Base-by-base conservation (phyloP, 805 yeast genomes). In the Sugiyamaella floridensis region DNA sequence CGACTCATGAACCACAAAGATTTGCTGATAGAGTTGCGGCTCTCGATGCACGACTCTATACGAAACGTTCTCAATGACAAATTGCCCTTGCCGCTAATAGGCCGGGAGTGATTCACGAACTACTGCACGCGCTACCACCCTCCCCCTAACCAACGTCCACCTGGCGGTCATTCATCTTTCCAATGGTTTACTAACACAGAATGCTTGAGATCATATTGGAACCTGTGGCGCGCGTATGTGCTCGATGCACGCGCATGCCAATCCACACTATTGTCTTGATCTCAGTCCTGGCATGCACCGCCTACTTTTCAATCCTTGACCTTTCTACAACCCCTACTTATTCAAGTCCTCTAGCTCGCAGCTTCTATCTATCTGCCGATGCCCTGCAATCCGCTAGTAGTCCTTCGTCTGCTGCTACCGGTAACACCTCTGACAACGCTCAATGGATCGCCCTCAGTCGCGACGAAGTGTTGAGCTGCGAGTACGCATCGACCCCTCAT, bases 191-290 rank as follows among this genome's bases (percentile, higher is more conserved):
- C 37, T 32, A 32, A 32, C 37, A 11, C 12, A 32, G 37, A 32
- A 45, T 45, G 48, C 41, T 45, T 15, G 48, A 32, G 22, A 20
- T 37, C 29, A 32, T 45, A 45, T 45, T 45, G 48, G 29, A 34
- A n/a, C 20, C 22, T 6, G 44, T 50, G 15, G 49, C 46, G 9
- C 45, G 53, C 49, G 37, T 45, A 15, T 37, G 53, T 22, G 71
- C 67, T 53, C 66, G 76, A 19, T 80, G 92, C 50, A 93, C 96
- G 12, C 78, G 79, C 55, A 78, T 83, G 64, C 99, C 99, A 15
- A 87, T 92, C 59, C 98, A 90, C 69, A 78, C 89, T 51, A 82
- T 90, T 50, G 80, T 89, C 46, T 63, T 80, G 52, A 78, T 89
- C 5, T 76, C 92, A 12, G 70, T 89, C 47, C 66, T 88, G 42